These are phyloP conservation scores for Agrostemma githago DNA, from an alignment of 148 eudicot species.

Conservation along the genomic window DNA sequence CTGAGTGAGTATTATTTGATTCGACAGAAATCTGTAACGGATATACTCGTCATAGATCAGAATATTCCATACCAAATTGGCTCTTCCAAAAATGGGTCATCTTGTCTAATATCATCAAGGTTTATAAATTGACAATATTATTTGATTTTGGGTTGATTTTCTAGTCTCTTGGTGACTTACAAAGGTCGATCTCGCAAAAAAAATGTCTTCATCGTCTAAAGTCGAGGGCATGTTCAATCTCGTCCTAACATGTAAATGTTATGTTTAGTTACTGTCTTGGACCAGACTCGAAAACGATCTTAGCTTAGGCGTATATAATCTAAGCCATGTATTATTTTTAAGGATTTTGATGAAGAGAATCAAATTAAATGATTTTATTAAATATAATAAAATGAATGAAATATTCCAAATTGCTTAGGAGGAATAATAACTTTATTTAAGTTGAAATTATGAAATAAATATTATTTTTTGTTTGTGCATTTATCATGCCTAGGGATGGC, in stretches of 20 bases:
- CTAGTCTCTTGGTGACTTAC: slow-evolving; percentile 1
- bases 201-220: not conserved
- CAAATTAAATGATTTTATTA: too few relatives aligned
- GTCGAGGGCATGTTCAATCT: slow-evolving; percentile 9
- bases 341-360: too few relatives aligned
- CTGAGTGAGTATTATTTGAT: too few relatives aligned
- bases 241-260: slow-evolving; percentile 1
- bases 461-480: too few relatives aligned
- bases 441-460: too few relatives aligned
- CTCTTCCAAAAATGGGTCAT: slow-evolving; percentile 9
- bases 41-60: too few relatives aligned
- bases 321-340: too few relatives aligned
- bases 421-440: too few relatives aligned
- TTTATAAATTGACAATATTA: not conserved
- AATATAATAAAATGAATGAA: too few relatives aligned
- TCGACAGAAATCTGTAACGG: too few relatives aligned
- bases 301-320: not conserved
- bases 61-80: slow-evolving; percentile 7
- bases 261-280: not conserved
- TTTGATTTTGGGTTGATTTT: slow-evolving; percentile 6
- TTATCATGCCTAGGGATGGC: too few relatives aligned
- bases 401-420: too few relatives aligned
- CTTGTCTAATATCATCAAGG: slow-evolving; percentile 4
- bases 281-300: not conserved
- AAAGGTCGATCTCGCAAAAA: slow-evolving; percentile 3